Conservation (phyloP, 371 early-diverging fungal genomes). For the Nematocida sp. region DNA sequence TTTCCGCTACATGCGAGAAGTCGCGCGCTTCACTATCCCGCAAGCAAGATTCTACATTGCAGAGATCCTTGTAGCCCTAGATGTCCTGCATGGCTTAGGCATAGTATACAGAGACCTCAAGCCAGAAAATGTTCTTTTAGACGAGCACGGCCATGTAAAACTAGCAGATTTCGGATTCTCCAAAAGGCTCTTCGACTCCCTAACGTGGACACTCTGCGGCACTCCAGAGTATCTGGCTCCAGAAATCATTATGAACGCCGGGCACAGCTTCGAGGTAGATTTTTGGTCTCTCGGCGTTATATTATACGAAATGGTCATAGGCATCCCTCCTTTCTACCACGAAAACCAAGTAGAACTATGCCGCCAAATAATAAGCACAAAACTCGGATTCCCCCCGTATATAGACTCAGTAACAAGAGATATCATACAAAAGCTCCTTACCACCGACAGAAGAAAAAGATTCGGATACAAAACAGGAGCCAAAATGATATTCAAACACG, state of each 20-base stretch:
- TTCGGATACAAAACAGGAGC: conserved; percentile 73
- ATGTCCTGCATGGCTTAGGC: conserved; percentile 87
- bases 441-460: conserved; percentile 72
- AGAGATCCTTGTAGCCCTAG: conserved; percentile 90
- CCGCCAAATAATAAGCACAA: conserved; percentile 55
- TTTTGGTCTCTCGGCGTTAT: conserved; percentile 90
- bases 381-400: conserved; percentile 71
- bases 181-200: conserved; percentile 76
- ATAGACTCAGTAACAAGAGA: conserved; percentile 72
- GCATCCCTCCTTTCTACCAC: conserved; percentile 76
- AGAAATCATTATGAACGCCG: conserved; percentile 87
- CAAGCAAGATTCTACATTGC: conserved; percentile 91
- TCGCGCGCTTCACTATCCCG: conserved; percentile 65
- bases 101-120: conserved; percentile 95
- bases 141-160: conserved; percentile 85
- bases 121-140: conserved; percentile 86
- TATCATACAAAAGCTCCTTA: conserved; percentile 68
- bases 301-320: conserved; percentile 89
- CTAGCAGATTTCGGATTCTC: conserved; percentile 98
- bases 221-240: conserved; percentile 96
- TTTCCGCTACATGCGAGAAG: conserved; percentile 80
- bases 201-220: conserved; percentile 72
- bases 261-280: conserved; percentile 88
- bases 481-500: conserved; percentile 74
- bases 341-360: conserved; percentile 58